Evolutionary conservation across 2,329 filamentous ascomycete genomes (phyloP), one percentile per base, ranked within the genome.

Genomic region (Phaeoacremonium minimum): DNA sequence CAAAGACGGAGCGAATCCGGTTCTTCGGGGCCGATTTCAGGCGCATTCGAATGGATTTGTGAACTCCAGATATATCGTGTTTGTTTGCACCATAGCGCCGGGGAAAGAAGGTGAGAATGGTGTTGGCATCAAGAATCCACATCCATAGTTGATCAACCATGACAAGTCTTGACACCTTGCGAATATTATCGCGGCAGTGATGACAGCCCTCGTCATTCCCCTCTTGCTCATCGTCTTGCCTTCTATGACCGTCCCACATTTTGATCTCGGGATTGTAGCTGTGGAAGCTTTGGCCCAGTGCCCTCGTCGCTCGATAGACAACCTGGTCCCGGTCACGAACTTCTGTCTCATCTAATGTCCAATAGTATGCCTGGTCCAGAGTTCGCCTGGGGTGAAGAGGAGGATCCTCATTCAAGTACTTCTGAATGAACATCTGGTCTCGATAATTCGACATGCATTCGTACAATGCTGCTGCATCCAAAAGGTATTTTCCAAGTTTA

Each of bases 291-390:
- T 38, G 14, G 42, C 49, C 5, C 28, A 3, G 16, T 49, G 42
- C 2, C 40, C 19, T 4, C 0, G 64, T 67, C 1, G 45, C 48
- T 1, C 64, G 57, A 28, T 64, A 67, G 2, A 68, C 55, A 1
- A 68, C 64, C 30, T 69, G 65, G 19, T 68, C 64, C 4, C 49
- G 43, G 31, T 72, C 68, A 4, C 67, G 48, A 2, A 46, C 42
- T 4, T 52, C 43, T 0, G 66, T 70, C n/a, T 62, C 57, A 1
- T 56, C 49, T 3, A 66, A 48, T 3, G 58, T 63, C 54, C 60
- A 61, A 29, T 63, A 63, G 38, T 67, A 70, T 0, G 60, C 61
- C 40, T 72, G 68, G 31, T 72, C 68, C 1, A 72, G 50, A 0
- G 68, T 72, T 1, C 69, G 49, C 1, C 69, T 56, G 0, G 65